Conservation (phyloP, 2,329 filamentous ascomycete genomes). For the Geoglossum cookeanum region DNA sequence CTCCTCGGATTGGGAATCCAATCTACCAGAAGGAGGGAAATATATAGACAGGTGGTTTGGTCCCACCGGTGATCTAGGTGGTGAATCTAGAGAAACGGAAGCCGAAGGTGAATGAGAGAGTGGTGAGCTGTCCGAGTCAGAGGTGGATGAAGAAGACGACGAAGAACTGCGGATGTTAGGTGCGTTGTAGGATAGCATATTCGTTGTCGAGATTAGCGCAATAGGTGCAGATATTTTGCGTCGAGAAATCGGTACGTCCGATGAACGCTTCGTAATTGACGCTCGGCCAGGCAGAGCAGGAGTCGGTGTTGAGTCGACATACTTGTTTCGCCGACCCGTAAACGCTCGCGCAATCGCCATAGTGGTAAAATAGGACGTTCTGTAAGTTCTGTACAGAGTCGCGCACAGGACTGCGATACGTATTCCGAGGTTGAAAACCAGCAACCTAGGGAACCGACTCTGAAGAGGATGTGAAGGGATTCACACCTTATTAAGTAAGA, state of each 20-base stretch:
- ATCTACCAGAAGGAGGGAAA: conserved; percentile 45
- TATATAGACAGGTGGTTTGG: conserved; percentile 37
- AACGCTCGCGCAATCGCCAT: conserved; percentile 10
- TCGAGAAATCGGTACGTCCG: conserved; percentile 31
- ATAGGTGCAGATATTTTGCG: conserved; percentile 74
- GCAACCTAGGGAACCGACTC: not conserved
- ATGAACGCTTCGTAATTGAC: conserved; percentile 27
- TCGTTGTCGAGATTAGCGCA: conserved; percentile 80
- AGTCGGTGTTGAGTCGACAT: not conserved
- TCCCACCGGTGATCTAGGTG: conserved; percentile 27
- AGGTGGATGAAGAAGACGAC: conserved; percentile 13
- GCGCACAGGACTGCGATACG: not conserved
- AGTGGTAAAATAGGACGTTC: conserved; percentile 12
- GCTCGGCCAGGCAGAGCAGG: conserved; percentile 23
- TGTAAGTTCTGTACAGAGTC: not conserved
- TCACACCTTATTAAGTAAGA: not conserved
- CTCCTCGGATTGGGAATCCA: conserved; percentile 35
- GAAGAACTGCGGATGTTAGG: conserved; percentile 44
- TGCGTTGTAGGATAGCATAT: conserved; percentile 88
- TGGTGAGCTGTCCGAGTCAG: conserved; percentile 21
- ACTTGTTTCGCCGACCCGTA: not conserved
- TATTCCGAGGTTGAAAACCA: not conserved
- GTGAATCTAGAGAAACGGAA: conserved; percentile 26
- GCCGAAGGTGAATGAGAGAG: conserved; percentile 27
- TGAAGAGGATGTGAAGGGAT: not conserved